Evolutionary conservation across 306 rosid genomes (phyloP).

Genomic region (Trifolium pratense): DNA sequence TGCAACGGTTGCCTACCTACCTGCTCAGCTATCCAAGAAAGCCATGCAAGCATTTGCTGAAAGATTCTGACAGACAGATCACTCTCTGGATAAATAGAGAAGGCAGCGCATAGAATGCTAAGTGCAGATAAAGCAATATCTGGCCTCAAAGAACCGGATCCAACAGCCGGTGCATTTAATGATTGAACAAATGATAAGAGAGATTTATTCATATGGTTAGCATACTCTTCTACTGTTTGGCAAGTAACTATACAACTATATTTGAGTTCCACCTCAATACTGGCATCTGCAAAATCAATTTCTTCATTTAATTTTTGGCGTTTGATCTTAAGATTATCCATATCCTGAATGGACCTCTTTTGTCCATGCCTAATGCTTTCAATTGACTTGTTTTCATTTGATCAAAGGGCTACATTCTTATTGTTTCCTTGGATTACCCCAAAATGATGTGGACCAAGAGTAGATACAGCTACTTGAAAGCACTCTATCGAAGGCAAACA

Average conservation of each 20-base stretch:
- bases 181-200: slow-evolving; percentile 61
- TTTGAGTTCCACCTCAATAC: slow-evolving; percentile 54
- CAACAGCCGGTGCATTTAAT: slow-evolving; percentile 54
- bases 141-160: slow-evolving; percentile 59
- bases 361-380: slow-evolving; percentile 58
- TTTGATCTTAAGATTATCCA: slow-evolving; percentile 55
- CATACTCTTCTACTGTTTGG: slow-evolving; percentile 64
- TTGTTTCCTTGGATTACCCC: slow-evolving; percentile 51
- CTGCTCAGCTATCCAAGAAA: slow-evolving; percentile 83
- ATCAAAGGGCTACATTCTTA: slow-evolving; percentile 36
- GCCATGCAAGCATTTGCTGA: slow-evolving; percentile 82
- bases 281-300: slow-evolving; percentile 49
- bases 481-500: slow-evolving; percentile 74
- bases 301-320: slow-evolving; percentile 65
- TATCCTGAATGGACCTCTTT: slow-evolving; percentile 71
- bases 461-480: slow-evolving; percentile 71
- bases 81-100: slow-evolving; percentile 74
- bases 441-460: slow-evolving; percentile 70
- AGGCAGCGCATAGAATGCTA: slow-evolving; percentile 80
- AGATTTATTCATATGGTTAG: slow-evolving; percentile 61
- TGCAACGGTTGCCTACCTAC: slow-evolving; percentile 54
- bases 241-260: slow-evolving; percentile 47
- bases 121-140: slow-evolving; percentile 70
- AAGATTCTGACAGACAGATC: slow-evolving; percentile 59
- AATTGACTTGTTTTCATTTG: slow-evolving; percentile 50